Base-by-base conservation (phyloP, 257 asterid genomes). In the Solanum gracilifrons region DNA sequence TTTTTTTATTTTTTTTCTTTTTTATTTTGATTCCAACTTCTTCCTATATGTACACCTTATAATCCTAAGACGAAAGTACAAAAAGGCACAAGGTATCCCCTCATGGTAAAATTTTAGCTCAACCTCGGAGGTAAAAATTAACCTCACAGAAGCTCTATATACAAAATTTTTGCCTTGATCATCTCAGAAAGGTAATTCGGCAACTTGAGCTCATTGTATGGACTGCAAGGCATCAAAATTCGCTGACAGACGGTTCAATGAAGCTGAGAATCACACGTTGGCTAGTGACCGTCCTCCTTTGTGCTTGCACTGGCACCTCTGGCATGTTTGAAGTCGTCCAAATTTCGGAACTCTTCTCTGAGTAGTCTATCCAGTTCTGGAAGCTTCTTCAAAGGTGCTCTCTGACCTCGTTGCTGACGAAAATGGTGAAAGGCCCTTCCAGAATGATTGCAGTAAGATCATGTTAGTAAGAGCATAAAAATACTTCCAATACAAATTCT, bases 401-500 rank as follows among this genome's bases (percentile, higher is more conserved):
- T 89, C 11, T 83, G 89, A 37, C 88, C 94, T 20, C 92, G 89
- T 10, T 27, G 90, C 62, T 87, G 92, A 71, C 96, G 93, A 75
- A 89, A 93, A 91, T 94, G 97, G 92, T 95, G 98, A 91, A 95
- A 94, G 72, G 96, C 97, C 98, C 98, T 95, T 95, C 89, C 83
- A 87, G 6, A 80, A 76, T 37, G 82, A 83, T 71, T 37, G 80
- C 48, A 79, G 48, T 58, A 33, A 27, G 77, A 23, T n/a, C 77
- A 82, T 43, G 35, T 25, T 35, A 76, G 33, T 2, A 76, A 16
- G 86, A 51, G 18, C 55, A 86, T 13, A 32, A 13, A 20, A 55
- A 13, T 36, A 69, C 82, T n/a, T 18, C 4, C 69, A 82, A 46
- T 48, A 10, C 29, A 82, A 48, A 80, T 27, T 43, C 69, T 18